These are phyloP conservation scores for Artemisia annua DNA, from an alignment of 129 eudicot species.

Conservation along the genomic window DNA sequence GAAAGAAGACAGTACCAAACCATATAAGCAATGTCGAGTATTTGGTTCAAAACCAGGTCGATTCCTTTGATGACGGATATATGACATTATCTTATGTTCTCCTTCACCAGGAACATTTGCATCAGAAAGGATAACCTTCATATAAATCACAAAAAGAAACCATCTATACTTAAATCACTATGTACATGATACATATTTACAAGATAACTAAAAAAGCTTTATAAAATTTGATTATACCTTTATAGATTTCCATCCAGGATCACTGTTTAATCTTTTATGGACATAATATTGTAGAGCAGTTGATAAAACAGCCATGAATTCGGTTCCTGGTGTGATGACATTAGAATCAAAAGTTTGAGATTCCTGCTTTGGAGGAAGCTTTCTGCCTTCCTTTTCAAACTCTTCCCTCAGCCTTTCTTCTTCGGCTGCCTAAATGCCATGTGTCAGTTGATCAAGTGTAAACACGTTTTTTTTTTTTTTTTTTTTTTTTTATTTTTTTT, in stretches of 20 bases:
- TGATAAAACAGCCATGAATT: constrained; percentile 83
- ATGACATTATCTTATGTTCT: constrained; percentile 95
- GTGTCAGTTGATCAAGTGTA: not conserved
- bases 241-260: constrained; percentile 88
- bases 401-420: constrained; percentile 87
- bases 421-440: constrained; percentile 76
- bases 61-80: constrained; percentile 90
- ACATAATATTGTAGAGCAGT: constrained; percentile 82
- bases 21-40: constrained; percentile 90
- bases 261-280: constrained; percentile 80
- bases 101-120: constrained; percentile 99
- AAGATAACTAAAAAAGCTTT: no score
- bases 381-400: constrained; percentile 91
- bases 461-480: not conserved
- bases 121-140: constrained; percentile 94
- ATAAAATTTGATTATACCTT: constrained; percentile 50
- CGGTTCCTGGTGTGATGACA: constrained; percentile 94
- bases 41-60: constrained; percentile 94
- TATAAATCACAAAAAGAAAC: constrained; percentile 13
- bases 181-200: not conserved
- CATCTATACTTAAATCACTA: not conserved
- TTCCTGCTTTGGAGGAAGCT: constrained; percentile 84
- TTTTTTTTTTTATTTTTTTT: no score
- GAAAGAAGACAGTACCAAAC: constrained; percentile 58
- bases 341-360: constrained; percentile 95